Evolutionary conservation across 305 asterid species (phyloP).

Genomic region (Nicotiana rustica): DNA sequence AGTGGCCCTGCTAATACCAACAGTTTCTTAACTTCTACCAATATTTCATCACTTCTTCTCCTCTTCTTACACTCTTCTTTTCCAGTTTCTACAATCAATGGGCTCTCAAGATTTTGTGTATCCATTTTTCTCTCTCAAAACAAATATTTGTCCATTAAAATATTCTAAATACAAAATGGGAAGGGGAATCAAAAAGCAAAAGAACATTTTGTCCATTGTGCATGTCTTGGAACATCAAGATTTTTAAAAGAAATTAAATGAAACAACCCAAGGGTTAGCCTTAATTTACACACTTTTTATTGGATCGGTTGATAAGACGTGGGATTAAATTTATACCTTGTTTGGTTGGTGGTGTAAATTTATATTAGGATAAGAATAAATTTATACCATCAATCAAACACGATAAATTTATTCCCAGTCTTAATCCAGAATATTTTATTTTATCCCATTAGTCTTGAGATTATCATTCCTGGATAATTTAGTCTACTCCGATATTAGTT

Average conservation of each 20-base stretch:
- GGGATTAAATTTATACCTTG: no score
- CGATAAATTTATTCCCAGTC: no score
- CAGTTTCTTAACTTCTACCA: slow-evolving; percentile 53
- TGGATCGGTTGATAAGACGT: no score
- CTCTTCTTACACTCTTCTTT: slow-evolving; percentile 8
- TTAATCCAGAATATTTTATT: no score
- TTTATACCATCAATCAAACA: no score
- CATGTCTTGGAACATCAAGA: background rate
- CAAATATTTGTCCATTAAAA: no score
- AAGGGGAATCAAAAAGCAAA: background rate
- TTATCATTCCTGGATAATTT: no score
- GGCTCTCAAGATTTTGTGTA: background rate
- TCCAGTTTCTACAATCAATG: slow-evolving; percentile 28
- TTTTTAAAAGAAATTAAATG: background rate
- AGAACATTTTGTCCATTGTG: background rate
- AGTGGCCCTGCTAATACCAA: slow-evolving; percentile 56
- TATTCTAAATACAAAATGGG: background rate
- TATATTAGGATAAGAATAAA: no score
- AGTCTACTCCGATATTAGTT: no score
- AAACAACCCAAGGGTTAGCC: background rate
- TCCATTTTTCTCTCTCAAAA: background rate
- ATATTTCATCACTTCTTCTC: slow-evolving; percentile 43
- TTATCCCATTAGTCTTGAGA: no score
- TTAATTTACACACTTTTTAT: background rate
- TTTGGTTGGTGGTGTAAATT: no score